These are phyloP conservation scores for Yamadazyma diddensiae DNA, from an alignment of 1,139 yeast genomes.

Conservation along the genomic window DNA sequence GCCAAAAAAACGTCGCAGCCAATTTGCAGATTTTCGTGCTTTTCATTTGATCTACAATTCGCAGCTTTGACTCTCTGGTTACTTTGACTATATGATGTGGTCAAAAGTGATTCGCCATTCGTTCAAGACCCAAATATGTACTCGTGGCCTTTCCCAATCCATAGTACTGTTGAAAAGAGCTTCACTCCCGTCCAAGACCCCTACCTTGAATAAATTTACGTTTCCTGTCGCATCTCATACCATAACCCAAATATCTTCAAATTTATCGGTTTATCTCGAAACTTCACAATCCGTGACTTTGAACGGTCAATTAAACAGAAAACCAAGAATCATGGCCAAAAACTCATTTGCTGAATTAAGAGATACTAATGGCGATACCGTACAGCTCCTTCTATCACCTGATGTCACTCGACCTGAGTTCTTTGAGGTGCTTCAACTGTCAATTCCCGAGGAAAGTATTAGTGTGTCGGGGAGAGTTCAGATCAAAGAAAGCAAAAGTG, in stretches of 20 bases:
- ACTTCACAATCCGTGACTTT: conserved; percentile 29
- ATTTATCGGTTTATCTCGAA: conserved; percentile 14
- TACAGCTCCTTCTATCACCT: conserved; percentile 57
- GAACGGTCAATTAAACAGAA: conserved; percentile 80
- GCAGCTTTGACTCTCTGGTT: too few species aligned
- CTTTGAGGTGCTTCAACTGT: conserved; percentile 43
- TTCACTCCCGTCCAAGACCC: conserved; percentile 7
- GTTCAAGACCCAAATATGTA: too few species aligned
- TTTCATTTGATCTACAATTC: too few species aligned
- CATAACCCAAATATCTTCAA: conserved; percentile 18
- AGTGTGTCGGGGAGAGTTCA: conserved; percentile 58
- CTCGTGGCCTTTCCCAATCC: too few species aligned
- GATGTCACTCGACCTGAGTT: conserved; percentile 37
- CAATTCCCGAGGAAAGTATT: conserved; percentile 73
- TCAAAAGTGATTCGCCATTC: too few species aligned
- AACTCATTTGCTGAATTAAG: conserved; percentile 71
- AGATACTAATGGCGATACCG: conserved; percentile 63
- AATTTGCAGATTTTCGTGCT: too few species aligned
- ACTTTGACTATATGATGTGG: too few species aligned
- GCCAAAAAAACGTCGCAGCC: too few species aligned
- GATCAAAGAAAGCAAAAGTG: conserved; percentile 27
- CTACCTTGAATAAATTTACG: conserved; percentile 27
- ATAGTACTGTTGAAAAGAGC: too few species aligned
- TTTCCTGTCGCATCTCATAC: conserved; percentile 40
- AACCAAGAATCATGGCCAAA: conserved; percentile 50